Base-by-base conservation (phyloP, 139 green algal species). In the Helicosporidium sp. region DNA sequence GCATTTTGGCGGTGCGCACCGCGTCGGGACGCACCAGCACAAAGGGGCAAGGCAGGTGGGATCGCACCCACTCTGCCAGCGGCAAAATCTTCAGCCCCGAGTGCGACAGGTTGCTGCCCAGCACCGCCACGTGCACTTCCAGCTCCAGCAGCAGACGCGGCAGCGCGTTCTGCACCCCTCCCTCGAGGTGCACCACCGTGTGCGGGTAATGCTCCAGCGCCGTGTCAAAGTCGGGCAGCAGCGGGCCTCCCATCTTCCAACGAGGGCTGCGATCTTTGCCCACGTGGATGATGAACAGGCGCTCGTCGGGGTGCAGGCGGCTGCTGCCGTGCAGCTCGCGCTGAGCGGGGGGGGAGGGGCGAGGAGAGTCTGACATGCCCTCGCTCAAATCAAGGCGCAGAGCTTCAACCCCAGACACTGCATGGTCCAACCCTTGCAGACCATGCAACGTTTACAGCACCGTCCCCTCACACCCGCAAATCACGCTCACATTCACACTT, bases 201-300 rank as follows among this genome's bases (percentile, higher is more conserved):
- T 57, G 28, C 1, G 52, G 52, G 29, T 50, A 68, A 20, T 43
- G 10, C 10, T 24, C 17, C 18, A 62, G 26, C 18, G 44, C 46
- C 2, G 53, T 62, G 16, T 62, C 47, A 26, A 68, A 8, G 27
- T 68, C 53, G 0, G 53, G 39, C 6, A 54, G 17, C 7, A 68
- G 41, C 0, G 60, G 60, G 7, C 60, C 60, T 20, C 51, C 53
- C 29, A 48, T 19, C 37, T 61, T 49, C 64, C 67, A 74, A 3
- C 24, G 34, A 8, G 54, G 45, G 3, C 23, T 52, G 13, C 50
- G 40, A 10, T 43, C 27, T 22, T 53, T 61, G 43, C 46, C 25
- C 7, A 64, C 57, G 22, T 71, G 60, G n/a, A 73, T 45, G 2
- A 73, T 54, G 26, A 53, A 61, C 4, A 73, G 55, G 37, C 60